Conservation (phyloP, 768 basidiomycete genomes). For the Boletales sp. region DNA sequence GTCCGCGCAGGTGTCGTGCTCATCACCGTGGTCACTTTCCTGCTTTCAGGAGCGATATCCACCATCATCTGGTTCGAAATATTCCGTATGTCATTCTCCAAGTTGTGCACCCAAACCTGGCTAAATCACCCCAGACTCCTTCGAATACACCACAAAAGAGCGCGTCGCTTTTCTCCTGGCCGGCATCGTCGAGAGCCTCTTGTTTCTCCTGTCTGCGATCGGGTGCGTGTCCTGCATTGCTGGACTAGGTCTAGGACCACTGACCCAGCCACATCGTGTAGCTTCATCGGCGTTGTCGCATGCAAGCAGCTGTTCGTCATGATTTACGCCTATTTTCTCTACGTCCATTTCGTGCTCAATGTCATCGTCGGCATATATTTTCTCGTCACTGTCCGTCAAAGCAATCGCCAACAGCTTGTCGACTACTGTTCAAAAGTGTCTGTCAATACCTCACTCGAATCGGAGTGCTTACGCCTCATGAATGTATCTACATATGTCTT, state of each 20-base stretch:
- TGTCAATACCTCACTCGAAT: slow-evolving; percentile 36
- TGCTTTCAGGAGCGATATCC: slow-evolving; percentile 52
- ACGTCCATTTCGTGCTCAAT: slow-evolving; percentile 55
- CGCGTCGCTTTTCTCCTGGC: slow-evolving; percentile 44
- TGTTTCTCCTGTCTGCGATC: slow-evolving; percentile 51
- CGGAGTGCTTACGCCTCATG: slow-evolving; percentile 44
- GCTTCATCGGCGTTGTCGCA: slow-evolving; percentile 60
- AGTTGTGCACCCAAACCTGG: background rate
- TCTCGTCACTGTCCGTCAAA: slow-evolving; percentile 45
- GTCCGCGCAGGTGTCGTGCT: slow-evolving; percentile 58
- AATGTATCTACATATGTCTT: slow-evolving; percentile 44
- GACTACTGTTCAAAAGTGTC: slow-evolving; percentile 46
- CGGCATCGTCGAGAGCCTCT: slow-evolving; percentile 50
- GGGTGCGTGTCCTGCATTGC: slow-evolving; percentile 39
- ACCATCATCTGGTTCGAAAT: slow-evolving; percentile 62
- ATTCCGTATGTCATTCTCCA: slow-evolving; percentile 39
- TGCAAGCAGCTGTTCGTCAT: slow-evolving; percentile 59
- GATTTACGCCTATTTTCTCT: slow-evolving; percentile 54
- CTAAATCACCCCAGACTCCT: slow-evolving; percentile 27
- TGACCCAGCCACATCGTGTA: slow-evolving; percentile 22
- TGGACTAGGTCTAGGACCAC: background rate
- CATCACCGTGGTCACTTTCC: slow-evolving; percentile 50
- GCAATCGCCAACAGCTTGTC: slow-evolving; percentile 39
- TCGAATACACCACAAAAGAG: slow-evolving; percentile 29
- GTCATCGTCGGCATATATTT: slow-evolving; percentile 50